phyloP scores from a whole-genome alignment of 2,329 filamentous ascomycete species.

The Penicillium sp. region DNA sequence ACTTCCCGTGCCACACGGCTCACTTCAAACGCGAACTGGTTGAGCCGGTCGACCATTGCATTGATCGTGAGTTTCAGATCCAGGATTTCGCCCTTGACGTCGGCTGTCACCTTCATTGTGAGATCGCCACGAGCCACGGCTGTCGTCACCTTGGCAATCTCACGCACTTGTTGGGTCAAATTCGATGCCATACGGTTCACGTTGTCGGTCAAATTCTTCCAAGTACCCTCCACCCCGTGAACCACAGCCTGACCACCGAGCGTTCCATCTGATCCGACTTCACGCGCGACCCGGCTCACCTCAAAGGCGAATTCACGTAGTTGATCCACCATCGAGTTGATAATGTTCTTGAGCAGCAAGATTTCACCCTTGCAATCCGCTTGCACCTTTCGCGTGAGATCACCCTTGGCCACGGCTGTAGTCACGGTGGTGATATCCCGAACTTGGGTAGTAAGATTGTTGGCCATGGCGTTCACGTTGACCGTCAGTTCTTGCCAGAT shows the following conservation, averaged over 20 bases:
- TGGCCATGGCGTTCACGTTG: constrained; percentile 82
- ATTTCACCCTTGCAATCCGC: constrained; percentile 87
- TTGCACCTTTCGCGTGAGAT: constrained; percentile 92
- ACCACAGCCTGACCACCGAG: constrained; percentile 90
- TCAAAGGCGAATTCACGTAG: constrained; percentile 91
- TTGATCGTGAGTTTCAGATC: constrained; percentile 85
- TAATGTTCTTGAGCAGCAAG: constrained; percentile 88
- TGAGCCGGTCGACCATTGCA: constrained; percentile 63
- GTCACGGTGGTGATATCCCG: constrained; percentile 83
- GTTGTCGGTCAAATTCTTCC: constrained; percentile 88
- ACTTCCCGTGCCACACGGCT: constrained; percentile 64
- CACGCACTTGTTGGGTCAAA: constrained; percentile 89
- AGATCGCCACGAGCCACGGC: constrained; percentile 89
- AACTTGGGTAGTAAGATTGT: constrained; percentile 82
- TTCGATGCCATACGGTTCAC: constrained; percentile 98
- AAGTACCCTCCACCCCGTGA: constrained; percentile 91
- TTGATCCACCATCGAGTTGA: constrained; percentile 98
- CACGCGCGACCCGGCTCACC: constrained; percentile 88
- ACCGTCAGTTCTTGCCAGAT: constrained; percentile 84
- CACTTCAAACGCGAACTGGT: constrained; percentile 63
- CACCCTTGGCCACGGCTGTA: constrained; percentile 72
- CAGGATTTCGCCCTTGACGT: constrained; percentile 86
- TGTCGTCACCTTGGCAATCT: constrained; percentile 92
- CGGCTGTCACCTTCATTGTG: constrained; percentile 89
- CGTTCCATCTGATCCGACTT: constrained; percentile 90